Evolutionary conservation across 371 early-diverging fungal species (phyloP).

Genomic region (Umbelopsis sp.): DNA sequence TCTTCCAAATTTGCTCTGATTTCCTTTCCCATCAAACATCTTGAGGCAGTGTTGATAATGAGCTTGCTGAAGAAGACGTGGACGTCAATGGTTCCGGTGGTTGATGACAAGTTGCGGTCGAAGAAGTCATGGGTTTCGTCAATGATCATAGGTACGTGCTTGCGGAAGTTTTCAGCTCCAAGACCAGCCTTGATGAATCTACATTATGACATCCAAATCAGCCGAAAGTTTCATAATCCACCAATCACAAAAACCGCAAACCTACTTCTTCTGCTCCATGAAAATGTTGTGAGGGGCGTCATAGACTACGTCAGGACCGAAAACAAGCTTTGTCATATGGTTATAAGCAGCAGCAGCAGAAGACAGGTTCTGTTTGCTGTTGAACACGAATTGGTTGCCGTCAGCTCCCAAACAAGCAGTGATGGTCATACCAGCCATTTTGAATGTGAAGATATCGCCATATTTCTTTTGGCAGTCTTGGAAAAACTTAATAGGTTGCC

Average conservation of each 20-base stretch:
- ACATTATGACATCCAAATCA: slow-evolving; percentile 1
- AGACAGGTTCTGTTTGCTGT: slow-evolving; percentile 85
- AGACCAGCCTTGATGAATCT: slow-evolving; percentile 94
- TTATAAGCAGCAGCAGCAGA: slow-evolving; percentile 96
- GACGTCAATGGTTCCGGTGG: slow-evolving; percentile 63
- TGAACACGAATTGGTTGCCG: slow-evolving; percentile 96
- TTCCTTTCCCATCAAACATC: slow-evolving; percentile 93
- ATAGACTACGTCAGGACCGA: slow-evolving; percentile 96
- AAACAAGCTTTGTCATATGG: slow-evolving; percentile 92
- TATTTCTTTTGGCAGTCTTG: slow-evolving; percentile 69
- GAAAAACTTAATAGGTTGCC: slow-evolving; percentile 86
- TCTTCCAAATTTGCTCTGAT: slow-evolving; percentile 84
- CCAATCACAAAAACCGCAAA: neutral
- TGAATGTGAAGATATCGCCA: slow-evolving; percentile 92
- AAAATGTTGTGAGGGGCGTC: slow-evolving; percentile 91
- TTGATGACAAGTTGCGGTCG: slow-evolving; percentile 36
- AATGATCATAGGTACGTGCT: slow-evolving; percentile 87
- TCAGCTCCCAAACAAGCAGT: slow-evolving; percentile 89
- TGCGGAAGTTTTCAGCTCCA: slow-evolving; percentile 82
- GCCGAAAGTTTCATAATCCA: neutral
- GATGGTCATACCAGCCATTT: slow-evolving; percentile 91
- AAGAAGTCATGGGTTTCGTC: slow-evolving; percentile 85
- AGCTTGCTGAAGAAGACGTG: slow-evolving; percentile 86
- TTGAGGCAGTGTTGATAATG: slow-evolving; percentile 94
- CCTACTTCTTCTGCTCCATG: slow-evolving; percentile 95